Conservation (phyloP, 108 stramenopile genomes). For the Schizochytrium sp. region DNA sequence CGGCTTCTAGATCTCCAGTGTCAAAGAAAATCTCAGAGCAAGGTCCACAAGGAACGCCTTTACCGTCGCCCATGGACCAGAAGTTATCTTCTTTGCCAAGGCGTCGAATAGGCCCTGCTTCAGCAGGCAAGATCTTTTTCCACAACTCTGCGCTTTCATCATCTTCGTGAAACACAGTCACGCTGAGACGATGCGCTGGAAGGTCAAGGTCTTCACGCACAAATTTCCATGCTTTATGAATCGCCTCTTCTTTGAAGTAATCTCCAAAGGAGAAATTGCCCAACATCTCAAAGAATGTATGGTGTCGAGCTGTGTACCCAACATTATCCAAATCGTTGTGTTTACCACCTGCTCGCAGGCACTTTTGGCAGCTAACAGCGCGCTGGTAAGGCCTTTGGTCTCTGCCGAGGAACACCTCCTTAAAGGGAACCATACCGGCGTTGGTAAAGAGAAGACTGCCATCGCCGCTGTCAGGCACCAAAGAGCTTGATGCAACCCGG, state of each 20-base stretch:
- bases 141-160: conserved; percentile 73
- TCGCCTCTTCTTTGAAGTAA: conserved; percentile 99
- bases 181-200: conserved; percentile 73
- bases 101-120: conserved; percentile 70
- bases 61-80: conserved; percentile 99
- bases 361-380: conserved; percentile 96
- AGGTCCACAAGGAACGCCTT: conserved; percentile 93
- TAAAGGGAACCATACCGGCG: conserved; percentile 99
- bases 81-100: conserved; percentile 89
- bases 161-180: conserved; percentile 74
- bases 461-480: conserved; percentile 95
- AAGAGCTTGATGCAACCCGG: conserved; percentile 88
- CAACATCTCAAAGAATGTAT: conserved; percentile 99
- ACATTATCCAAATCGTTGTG: conserved; percentile 99
- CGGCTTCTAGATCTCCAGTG: conserved; percentile 92
- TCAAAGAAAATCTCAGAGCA: conserved; percentile 99
- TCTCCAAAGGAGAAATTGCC: conserved; percentile 98
- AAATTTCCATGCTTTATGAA: conserved; percentile 94
- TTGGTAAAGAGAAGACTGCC: conserved; percentile 98
- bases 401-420: conserved; percentile 93
- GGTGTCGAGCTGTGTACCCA: conserved; percentile 98
- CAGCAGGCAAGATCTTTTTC: conserved; percentile 70
- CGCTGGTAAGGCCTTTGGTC: conserved; percentile 84
- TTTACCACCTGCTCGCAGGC: conserved; percentile 99
- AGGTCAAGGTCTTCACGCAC: conserved; percentile 82